Evolutionary conservation across 169 alveolate genomes (phyloP).

Genomic region (Perkinsus chesapeaki): DNA sequence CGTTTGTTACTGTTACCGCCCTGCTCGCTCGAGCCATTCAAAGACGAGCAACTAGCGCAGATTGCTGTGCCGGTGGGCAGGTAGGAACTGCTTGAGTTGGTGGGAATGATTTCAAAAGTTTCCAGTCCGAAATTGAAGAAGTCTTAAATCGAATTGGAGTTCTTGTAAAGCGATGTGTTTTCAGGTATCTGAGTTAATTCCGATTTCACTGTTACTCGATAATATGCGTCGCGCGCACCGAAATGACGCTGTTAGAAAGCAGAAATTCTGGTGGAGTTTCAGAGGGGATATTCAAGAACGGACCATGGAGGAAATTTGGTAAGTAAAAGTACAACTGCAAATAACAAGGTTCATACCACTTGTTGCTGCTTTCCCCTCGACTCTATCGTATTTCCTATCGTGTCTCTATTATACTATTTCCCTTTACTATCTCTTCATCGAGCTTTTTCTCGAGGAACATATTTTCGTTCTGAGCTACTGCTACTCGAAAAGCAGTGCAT

Average conservation of each 20-base stretch:
- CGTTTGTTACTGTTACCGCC: neutral
- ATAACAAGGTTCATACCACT: too few relatives aligned
- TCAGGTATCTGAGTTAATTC: neutral
- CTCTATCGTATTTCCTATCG: too few relatives aligned
- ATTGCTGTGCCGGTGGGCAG: neutral
- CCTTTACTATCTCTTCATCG: too few relatives aligned
- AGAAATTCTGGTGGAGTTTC: neutral
- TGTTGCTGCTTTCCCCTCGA: too few relatives aligned
- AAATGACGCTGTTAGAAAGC: neutral
- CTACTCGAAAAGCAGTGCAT: too few relatives aligned
- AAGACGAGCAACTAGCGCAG: neutral
- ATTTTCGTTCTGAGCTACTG: too few relatives aligned
- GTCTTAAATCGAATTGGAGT: too few relatives aligned
- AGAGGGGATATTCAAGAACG: neutral
- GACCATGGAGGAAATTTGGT: neutral
- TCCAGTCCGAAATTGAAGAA: too few relatives aligned
- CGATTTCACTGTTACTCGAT: neutral
- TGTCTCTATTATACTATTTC: too few relatives aligned
- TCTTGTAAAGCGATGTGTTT: neutral
- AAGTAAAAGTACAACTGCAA: too few relatives aligned
- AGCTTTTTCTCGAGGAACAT: too few relatives aligned
- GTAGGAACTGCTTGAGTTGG: neutral
- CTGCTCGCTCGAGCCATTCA: neutral
- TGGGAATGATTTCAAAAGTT: too few relatives aligned
- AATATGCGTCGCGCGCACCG: neutral